Evolutionary conservation across 2,329 filamentous ascomycete genomes (phyloP), one percentile per base, ranked within the genome.

Genomic region (Seiridium cupressi): DNA sequence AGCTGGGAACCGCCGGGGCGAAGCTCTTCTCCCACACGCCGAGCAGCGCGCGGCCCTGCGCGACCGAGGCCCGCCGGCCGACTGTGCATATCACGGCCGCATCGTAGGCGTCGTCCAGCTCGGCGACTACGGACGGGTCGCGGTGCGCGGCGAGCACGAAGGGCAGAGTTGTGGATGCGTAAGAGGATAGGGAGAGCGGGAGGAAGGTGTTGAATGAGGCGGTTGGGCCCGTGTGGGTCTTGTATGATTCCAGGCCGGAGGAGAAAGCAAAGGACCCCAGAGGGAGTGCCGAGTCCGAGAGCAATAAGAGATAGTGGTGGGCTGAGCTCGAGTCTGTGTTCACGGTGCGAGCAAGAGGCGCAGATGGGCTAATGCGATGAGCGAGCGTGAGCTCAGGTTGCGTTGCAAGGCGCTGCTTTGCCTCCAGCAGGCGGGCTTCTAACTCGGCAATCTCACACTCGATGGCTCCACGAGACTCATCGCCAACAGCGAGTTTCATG

Each of bases 191-290:
- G 3, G 90, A 92, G 31, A 91, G 78, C 9, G 84, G 81, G 13
- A 95, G 82, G 76, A 95, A 95, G 51, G 78, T 75, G 48, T 84
- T 71, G 74, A 92, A 90, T 31, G 81, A 80, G 77, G 72, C 26
- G 76, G 70, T 18, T 5, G 13, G 18, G 42, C 74, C 77, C 65
- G 80, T 80, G 77, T 95, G 91, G 3, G 89, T 88, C 18, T 93
- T 85, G 73, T 89, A 94, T 46, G 91, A 94, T 76, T 95, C 91
- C 13, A 95, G 83, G 3, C 91, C 91, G 66, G 86, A 90, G 78
- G 88, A 91, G 78, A 94, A 95, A 68, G 91, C 91, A 76, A 95
- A 95, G n/a, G 91, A 92, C 60, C 91, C 91, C 0, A 95, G 81
- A 1, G 91, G 91, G 2, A 95, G 84, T 11, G 90, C 90, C 1